phyloP scores from a whole-genome alignment of 306 rosid species.

The Cicer bijugum region DNA sequence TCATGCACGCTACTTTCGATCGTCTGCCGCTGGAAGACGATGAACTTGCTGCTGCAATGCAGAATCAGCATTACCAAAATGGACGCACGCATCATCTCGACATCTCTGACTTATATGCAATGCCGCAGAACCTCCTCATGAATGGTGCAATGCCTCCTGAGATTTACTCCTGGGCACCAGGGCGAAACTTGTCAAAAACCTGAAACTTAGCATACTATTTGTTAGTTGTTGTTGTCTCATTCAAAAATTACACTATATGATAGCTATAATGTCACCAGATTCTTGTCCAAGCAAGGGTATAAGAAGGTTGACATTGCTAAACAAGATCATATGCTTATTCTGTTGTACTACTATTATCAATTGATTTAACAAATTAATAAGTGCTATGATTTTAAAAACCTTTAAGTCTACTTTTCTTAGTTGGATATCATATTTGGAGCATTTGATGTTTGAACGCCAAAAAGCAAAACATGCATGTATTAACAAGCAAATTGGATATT shows the following conservation, averaged over 20 bases:
- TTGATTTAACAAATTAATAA: constrained; percentile 39
- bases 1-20: constrained; percentile 81
- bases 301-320: constrained; percentile 30
- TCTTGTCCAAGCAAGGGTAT: constrained; percentile 37
- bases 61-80: constrained; percentile 67
- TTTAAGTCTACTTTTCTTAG: constrained; percentile 7
- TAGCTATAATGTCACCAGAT: constrained; percentile 27
- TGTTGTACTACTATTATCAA: constrained; percentile 41
- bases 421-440: constrained; percentile 14
- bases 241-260: constrained; percentile 34
- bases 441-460: constrained; percentile 11
- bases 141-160: constrained; percentile 69
- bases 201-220: constrained; percentile 41
- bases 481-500: constrained; percentile 32
- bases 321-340: constrained; percentile 38
- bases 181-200: constrained; percentile 63
- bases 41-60: constrained; percentile 64
- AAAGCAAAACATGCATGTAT: constrained; percentile 35
- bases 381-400: constrained; percentile 38
- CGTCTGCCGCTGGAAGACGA: constrained; percentile 81
- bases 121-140: constrained; percentile 76
- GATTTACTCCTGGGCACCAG: constrained; percentile 72
- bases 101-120: constrained; percentile 65
- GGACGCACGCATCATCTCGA: constrained; percentile 69
- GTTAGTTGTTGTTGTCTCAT: constrained; percentile 31